Conservation (phyloP, 495 filamentous ascomycete species). For the Aspergillus bertholletiae region DNA sequence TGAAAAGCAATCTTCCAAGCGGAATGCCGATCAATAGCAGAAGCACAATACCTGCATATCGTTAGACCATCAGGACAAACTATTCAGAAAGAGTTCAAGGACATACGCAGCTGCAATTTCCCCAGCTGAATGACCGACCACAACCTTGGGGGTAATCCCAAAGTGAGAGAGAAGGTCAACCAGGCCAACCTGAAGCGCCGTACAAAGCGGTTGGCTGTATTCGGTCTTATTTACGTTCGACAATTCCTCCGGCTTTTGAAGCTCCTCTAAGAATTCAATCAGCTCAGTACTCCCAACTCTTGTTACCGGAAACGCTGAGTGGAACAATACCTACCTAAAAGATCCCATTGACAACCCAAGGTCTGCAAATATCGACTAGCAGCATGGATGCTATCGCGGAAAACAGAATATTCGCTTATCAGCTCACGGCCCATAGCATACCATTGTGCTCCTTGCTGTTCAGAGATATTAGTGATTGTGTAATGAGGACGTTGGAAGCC, state of each 20-base stretch:
- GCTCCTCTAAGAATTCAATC: constrained; percentile 1
- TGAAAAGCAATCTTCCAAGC: constrained; percentile 16
- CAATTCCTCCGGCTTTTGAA: not conserved
- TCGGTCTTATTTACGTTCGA: not conserved
- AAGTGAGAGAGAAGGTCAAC: constrained; percentile 32
- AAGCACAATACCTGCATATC: constrained; percentile 13
- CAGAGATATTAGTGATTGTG: too few species aligned
- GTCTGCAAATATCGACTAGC: constrained; percentile 10
- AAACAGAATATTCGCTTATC: constrained; percentile 8
- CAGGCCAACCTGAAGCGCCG: constrained; percentile 40
- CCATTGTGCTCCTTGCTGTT: constrained; percentile 35
- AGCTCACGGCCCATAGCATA: constrained; percentile 26
- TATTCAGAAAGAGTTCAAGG: not conserved
- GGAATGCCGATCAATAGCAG: not conserved
- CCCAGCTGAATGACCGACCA: constrained; percentile 40
- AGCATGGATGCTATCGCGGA: constrained; percentile 9
- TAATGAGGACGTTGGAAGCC: too few species aligned
- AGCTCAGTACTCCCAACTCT: not conserved
- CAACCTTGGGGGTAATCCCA: constrained; percentile 24
- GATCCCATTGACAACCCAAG: constrained; percentile 1
- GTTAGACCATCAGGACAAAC: not conserved
- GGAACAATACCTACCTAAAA: constrained; percentile 9
- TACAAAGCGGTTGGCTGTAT: constrained; percentile 35
- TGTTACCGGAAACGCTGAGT: not conserved
- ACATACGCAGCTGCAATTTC: constrained; percentile 38